Evolutionary conservation across 2,329 filamentous ascomycete species (phyloP), one percentile per base, ranked within the genome.

Genomic region (Fusarium tanahbumbuense): DNA sequence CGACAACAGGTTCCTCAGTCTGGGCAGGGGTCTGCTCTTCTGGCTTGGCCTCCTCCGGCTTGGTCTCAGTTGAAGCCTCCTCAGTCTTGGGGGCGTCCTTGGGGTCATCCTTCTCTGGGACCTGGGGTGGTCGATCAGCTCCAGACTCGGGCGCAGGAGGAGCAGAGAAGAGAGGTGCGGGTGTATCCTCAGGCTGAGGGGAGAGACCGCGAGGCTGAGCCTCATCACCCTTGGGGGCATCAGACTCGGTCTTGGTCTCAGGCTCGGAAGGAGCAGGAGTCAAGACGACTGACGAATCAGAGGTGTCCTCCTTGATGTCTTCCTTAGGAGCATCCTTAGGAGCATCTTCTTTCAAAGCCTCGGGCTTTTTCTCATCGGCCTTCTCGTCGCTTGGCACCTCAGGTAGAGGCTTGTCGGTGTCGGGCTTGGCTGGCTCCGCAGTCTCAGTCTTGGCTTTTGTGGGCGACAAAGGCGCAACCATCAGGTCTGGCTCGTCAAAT

Each of bases 1-100:
- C 96, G 13, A 99, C 96, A 23, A 99, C 94, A 5, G 94, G 92
- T 32, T 87, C 85, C 11, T 72, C 41, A 13, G 45, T 53, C 16
- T 63, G 74, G 8, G 58, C 57, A 25, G 49, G 40, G 16, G 65
- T 23, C 22, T 62, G 72, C 46, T 72, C 74, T 13, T 64, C 67
- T 34, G 46, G 46, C 48, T 42, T 40, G 22, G 13, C 37, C 27
- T 41, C 61, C 45, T 48, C 53, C 4, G 47, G 37, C 54, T 69
- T 67, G 8, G 25, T 32, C 20, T 67, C 70, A 30, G 49, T 37
- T 5, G 63, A 41, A 18, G 57, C 48, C 25, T 58, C 60, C 12
- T 47, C 49, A 7, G 44, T 30, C 6, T 30, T 30, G 27, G 27
- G 27, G 3, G 27, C 27, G 10, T 27, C 27, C 27, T 12, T 18